phyloP scores from a whole-genome alignment of 805 yeast genomes.

The Priceomyces fermenticarens region DNA sequence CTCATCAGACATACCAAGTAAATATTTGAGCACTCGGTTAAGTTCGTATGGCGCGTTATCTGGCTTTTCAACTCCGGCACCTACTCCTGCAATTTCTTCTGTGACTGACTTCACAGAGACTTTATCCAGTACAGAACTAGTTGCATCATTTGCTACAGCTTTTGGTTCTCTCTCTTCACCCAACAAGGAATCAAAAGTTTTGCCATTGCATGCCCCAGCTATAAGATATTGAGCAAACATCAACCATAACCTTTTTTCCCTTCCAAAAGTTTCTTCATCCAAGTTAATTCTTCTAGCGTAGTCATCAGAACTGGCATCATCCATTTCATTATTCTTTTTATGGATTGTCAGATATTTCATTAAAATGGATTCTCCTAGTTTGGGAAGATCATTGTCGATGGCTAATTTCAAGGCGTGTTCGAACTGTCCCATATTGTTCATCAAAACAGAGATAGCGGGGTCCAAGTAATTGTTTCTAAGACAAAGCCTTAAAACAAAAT shows the following conservation, averaged over 20 bases:
- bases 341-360: constrained; percentile 15
- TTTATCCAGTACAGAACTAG: constrained; percentile 3
- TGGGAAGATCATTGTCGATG: constrained; percentile 54
- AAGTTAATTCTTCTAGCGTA: constrained; percentile 23
- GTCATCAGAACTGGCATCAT: constrained; percentile 5
- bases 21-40: constrained; percentile 26
- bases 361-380: constrained; percentile 44
- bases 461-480: constrained; percentile 54
- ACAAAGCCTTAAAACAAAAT: constrained; percentile 73
- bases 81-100: not conserved
- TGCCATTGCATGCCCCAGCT: constrained; percentile 24
- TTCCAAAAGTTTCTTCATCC: constrained; percentile 31
- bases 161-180: constrained; percentile 2
- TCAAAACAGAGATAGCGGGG: constrained; percentile 72
- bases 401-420: constrained; percentile 84
- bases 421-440: constrained; percentile 58
- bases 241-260: constrained; percentile 73
- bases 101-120: constrained; percentile 2
- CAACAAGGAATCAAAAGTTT: constrained; percentile 11
- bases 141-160: not conserved
- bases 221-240: constrained; percentile 55
- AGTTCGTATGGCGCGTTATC: constrained; percentile 11
- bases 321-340: constrained; percentile 18
- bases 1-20: constrained; percentile 23
- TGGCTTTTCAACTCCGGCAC: not conserved